These are phyloP conservation scores for Lactarius trivialis DNA, from an alignment of 768 basidiomycete genomes.

Conservation along the genomic window DNA sequence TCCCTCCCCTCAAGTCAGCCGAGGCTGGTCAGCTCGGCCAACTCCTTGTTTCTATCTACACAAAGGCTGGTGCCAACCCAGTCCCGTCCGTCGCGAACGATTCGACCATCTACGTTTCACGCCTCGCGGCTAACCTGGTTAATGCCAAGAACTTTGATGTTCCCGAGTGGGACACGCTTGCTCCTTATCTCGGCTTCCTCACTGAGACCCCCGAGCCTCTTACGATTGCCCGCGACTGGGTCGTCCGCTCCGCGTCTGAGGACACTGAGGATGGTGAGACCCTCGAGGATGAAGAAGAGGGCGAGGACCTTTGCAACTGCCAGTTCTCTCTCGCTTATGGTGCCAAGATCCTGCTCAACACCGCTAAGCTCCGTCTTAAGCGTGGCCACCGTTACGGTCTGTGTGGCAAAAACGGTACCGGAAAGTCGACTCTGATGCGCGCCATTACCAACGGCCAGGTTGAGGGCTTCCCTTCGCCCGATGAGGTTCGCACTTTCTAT, in stretches of 20 bases:
- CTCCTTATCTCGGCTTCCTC: constrained; percentile 68
- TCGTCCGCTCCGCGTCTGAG: constrained; percentile 81
- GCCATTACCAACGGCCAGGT: constrained; percentile 94
- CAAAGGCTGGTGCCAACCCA: constrained; percentile 63
- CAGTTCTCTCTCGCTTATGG: constrained; percentile 98
- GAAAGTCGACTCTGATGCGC: constrained; percentile 92
- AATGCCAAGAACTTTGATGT: constrained; percentile 90
- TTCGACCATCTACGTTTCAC: constrained; percentile 61
- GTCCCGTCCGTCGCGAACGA: constrained; percentile 52
- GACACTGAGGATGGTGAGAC: constrained; percentile 61
- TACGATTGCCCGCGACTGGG: constrained; percentile 74
- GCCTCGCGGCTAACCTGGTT: constrained; percentile 80
- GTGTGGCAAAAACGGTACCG: constrained; percentile 97
- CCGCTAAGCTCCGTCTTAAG: constrained; percentile 93
- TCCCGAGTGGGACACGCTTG: constrained; percentile 77
- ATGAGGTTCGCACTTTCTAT: constrained; percentile 97
- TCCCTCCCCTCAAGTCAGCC: constrained; percentile 75
- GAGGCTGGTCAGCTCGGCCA: constrained; percentile 62
- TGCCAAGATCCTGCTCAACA: constrained; percentile 97
- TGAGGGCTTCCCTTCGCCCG: constrained; percentile 96
- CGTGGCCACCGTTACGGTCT: constrained; percentile 98
- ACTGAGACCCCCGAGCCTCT: constrained; percentile 57
- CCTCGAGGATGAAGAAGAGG: constrained; percentile 89
- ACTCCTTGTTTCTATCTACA: constrained; percentile 71
- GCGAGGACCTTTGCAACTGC: constrained; percentile 98